These are phyloP conservation scores for Fusarium subtropicale DNA, from an alignment of 2,329 filamentous ascomycete genomes.

Conservation along the genomic window DNA sequence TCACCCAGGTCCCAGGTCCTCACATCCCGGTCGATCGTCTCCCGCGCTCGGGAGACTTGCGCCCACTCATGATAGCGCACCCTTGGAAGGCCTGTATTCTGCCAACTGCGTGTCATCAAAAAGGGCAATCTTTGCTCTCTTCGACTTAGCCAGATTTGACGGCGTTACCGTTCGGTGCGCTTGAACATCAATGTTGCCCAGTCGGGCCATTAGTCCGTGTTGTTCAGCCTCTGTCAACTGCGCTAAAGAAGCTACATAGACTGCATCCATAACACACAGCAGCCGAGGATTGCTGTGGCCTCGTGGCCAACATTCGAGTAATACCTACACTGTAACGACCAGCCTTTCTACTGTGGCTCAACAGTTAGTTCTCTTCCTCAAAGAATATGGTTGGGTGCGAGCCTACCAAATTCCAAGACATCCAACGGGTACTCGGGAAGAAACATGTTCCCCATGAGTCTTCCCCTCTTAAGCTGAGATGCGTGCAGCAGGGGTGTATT, in stretches of 20 bases:
- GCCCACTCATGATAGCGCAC: constrained; percentile 11
- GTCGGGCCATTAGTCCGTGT: constrained; percentile 26
- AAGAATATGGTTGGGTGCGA: constrained; percentile 7
- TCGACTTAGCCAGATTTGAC: constrained; percentile 22
- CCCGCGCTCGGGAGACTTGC: constrained; percentile 31
- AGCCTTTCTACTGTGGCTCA: not conserved
- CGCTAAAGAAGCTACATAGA: constrained; percentile 13
- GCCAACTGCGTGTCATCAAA: constrained; percentile 44
- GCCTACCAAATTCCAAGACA: constrained; percentile 26
- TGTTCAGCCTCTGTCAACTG: constrained; percentile 16
- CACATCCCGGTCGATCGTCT: constrained; percentile 32
- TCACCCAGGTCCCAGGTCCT: constrained; percentile 26
- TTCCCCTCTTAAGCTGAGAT: constrained; percentile 17
- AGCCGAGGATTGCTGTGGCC: not conserved
- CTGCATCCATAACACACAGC: not conserved
- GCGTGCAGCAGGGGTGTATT: constrained; percentile 27
- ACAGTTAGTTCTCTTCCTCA: constrained; percentile 6
- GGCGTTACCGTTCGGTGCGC: constrained; percentile 32
- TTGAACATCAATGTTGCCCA: constrained; percentile 21
- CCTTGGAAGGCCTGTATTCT: constrained; percentile 23
- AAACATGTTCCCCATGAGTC: constrained; percentile 27
- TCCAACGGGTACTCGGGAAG: constrained; percentile 28
- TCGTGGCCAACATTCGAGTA: not conserved
- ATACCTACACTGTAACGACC: not conserved
- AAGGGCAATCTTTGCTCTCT: constrained; percentile 34